Percentiles rank a stretch among this genome's conserved stretches.
Evolutionary conservation across 495 filamentous ascomycete genomes (phyloP).

Genomic region (Rhypophila decipiens): DNA sequence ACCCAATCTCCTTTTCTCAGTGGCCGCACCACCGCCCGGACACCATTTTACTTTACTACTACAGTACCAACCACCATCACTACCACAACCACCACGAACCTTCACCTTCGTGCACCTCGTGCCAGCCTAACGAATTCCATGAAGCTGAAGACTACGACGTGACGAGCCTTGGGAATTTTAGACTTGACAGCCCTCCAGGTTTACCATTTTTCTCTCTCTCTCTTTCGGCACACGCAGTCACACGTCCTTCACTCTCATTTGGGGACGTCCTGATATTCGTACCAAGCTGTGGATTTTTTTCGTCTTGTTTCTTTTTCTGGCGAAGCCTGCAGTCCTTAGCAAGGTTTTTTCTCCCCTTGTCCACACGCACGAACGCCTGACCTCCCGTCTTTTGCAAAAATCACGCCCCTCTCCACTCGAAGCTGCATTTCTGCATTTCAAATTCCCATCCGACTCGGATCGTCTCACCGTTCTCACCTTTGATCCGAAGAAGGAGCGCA

Average conservation of each 20-base stretch:
- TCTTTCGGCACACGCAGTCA: not conserved
- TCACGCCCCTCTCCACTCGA: conserved; percentile 27
- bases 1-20: not conserved
- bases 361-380: not conserved
- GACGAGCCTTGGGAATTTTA: too few species aligned
- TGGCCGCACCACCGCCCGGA: not conserved
- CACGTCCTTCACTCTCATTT: conserved; percentile 9
- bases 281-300: not conserved
- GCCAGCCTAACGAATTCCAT: not conserved
- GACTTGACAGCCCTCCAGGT: not conserved
- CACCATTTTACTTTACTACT: not conserved
- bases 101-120: not conserved
- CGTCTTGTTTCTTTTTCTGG: not conserved
- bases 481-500: too few species aligned
- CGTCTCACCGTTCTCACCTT: too few species aligned
- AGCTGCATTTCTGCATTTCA: conserved; percentile 23
- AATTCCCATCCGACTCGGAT: too few species aligned
- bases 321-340: not conserved
- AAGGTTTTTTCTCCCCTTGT: conserved; percentile 20
- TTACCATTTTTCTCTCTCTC: not conserved
- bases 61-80: not conserved
- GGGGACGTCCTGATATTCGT: conserved; percentile 1
- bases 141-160: not conserved
- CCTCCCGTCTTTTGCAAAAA: conserved; percentile 25
- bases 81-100: not conserved